phyloP scores from a whole-genome alignment of 331 rosid species.

The Erythrophleum ivorense region DNA sequence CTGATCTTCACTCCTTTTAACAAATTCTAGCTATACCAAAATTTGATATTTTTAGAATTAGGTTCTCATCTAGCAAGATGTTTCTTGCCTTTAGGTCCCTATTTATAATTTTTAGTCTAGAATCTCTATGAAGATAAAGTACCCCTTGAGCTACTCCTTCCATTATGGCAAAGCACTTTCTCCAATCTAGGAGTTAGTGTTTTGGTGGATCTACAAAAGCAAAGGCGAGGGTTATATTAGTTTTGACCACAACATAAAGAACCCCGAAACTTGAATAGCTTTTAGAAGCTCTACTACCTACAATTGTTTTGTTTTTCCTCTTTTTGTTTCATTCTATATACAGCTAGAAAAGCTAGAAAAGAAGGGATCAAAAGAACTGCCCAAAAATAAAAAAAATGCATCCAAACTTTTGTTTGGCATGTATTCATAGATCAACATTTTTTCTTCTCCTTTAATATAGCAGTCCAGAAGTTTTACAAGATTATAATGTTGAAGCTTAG shows the following conservation, averaged over 20 bases:
- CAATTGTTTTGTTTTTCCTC: too few relatives aligned
- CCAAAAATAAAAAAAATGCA: not conserved
- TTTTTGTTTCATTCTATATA: too few relatives aligned
- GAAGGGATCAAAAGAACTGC: not conserved
- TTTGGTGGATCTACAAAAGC: not conserved
- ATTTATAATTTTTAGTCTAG: not conserved
- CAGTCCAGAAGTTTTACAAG: not conserved
- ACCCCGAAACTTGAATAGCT: too few relatives aligned
- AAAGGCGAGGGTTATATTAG: not conserved
- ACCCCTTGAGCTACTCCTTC: not conserved
- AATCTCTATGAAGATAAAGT: not conserved
- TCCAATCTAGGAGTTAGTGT: conserved; percentile 18
- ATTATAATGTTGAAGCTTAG: not conserved
- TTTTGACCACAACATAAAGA: too few relatives aligned
- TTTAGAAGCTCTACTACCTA: too few relatives aligned
- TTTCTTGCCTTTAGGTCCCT: conserved; percentile 4
- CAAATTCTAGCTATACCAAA: conserved; percentile 34
- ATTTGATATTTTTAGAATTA: conserved; percentile 33
- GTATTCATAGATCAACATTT: conserved; percentile 39
- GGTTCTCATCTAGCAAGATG: conserved; percentile 31
- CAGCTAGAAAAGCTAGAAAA: too few relatives aligned
- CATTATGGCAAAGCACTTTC: not conserved
- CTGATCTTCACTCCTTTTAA: conserved; percentile 4
- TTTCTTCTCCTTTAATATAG: conserved; percentile 31
- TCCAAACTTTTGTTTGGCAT: conserved; percentile 31